Conservation (phyloP, 805 yeast genomes). For the Hanseniaspora jakobsenii region DNA sequence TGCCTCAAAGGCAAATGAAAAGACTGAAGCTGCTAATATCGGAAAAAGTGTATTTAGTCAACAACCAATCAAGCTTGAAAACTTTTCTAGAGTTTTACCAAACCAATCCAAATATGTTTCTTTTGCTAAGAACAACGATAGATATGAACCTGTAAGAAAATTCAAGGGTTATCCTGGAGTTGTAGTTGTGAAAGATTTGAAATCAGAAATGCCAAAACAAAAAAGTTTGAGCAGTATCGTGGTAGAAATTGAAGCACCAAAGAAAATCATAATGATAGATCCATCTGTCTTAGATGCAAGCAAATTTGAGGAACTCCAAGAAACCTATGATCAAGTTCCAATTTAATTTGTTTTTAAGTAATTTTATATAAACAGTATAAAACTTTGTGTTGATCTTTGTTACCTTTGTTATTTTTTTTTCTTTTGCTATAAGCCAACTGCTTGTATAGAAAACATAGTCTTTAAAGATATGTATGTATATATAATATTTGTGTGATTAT, state of each 20-base stretch:
- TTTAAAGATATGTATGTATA: too few relatives aligned
- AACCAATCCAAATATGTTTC: slow-evolving; percentile 74
- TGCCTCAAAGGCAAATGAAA: slow-evolving; percentile 23
- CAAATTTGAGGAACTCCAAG: slow-evolving; percentile 19
- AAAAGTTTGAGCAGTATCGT: background rate
- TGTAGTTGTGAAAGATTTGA: slow-evolving; percentile 54
- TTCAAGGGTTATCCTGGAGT: slow-evolving; percentile 59
- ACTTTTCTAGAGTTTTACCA: slow-evolving; percentile 82
- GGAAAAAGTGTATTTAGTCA: slow-evolving; percentile 42
- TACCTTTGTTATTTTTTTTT: too few relatives aligned
- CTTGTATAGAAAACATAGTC: too few relatives aligned
- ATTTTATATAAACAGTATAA: too few relatives aligned
- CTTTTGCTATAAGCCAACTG: too few relatives aligned
- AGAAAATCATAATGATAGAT: slow-evolving; percentile 26
- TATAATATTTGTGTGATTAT: too few relatives aligned
- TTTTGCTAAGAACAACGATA: slow-evolving; percentile 50
- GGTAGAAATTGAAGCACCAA: slow-evolving; percentile 16
- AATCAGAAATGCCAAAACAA: slow-evolving; percentile 60
- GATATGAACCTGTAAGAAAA: slow-evolving; percentile 75
- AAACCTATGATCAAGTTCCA: slow-evolving; percentile 18
- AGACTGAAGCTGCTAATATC: slow-evolving; percentile 25
- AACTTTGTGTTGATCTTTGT: too few relatives aligned
- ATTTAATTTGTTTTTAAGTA: background rate
- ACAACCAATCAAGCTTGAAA: slow-evolving; percentile 57
- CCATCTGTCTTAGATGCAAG: slow-evolving; percentile 20